These are phyloP conservation scores for Suillus ampliporus DNA, from an alignment of 768 basidiomycete species.

Conservation along the genomic window DNA sequence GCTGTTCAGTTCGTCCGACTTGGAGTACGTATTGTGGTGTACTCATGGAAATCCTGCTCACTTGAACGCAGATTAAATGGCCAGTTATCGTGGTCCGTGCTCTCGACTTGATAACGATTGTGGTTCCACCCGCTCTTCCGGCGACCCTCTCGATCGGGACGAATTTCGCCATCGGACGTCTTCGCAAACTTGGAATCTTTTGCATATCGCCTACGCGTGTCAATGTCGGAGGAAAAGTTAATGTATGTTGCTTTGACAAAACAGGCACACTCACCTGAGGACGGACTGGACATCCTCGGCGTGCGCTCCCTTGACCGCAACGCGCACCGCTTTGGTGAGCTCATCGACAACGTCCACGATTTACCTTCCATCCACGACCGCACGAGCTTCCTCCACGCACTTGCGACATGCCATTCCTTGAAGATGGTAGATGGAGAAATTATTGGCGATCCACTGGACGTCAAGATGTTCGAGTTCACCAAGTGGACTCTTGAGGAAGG, in stretches of 20 bases:
- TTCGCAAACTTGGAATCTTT: conserved; percentile 88
- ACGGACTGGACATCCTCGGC: conserved; percentile 96
- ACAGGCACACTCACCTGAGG: conserved; percentile 98
- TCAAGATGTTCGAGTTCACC: conserved; percentile 98
- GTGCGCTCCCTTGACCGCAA: conserved; percentile 84
- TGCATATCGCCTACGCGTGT: conserved; percentile 97
- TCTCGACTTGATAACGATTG: conserved; percentile 93
- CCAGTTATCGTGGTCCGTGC: conserved; percentile 91
- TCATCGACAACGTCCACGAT: conserved; percentile 86
- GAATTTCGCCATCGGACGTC: conserved; percentile 88
- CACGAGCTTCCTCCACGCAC: conserved; percentile 87
- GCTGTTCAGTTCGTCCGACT: conserved; percentile 91
- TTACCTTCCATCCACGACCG: conserved; percentile 74
- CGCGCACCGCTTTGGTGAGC: conserved; percentile 84
- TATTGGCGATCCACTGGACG: conserved; percentile 96
- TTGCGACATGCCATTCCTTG: conserved; percentile 95
- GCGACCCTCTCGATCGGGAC: conserved; percentile 98
- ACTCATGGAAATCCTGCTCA: conserved; percentile 12
- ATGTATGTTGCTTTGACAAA: conserved; percentile 98
- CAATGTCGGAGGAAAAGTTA: conserved; percentile 95
- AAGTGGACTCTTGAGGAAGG: conserved; percentile 97
- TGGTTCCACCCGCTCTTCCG: conserved; percentile 96
- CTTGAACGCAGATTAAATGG: conserved; percentile 70
- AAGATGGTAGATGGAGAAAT: conserved; percentile 86
- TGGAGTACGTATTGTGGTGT: conserved; percentile 58